phyloP scores from a whole-genome alignment of 1,284 basidiomycete species.

The Phylloporus sp. region DNA sequence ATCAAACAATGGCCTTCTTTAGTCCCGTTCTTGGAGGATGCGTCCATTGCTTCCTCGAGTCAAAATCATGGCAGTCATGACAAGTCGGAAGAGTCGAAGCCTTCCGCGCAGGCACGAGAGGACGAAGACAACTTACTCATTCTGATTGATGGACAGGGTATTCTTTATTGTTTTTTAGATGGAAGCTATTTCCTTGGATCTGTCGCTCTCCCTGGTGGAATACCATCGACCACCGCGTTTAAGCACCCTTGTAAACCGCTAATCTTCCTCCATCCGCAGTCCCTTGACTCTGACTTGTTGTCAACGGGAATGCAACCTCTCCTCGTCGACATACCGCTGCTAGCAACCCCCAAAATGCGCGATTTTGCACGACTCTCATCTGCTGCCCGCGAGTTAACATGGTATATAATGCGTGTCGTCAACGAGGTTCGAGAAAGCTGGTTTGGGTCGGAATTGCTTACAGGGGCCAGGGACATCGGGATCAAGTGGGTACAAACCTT shows the following conservation, averaged over 20 bases:
- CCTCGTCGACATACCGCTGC: slow-evolving; percentile 58
- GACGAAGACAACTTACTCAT: slow-evolving; percentile 68
- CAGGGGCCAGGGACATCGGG: slow-evolving; percentile 72
- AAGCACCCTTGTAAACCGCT: slow-evolving; percentile 51
- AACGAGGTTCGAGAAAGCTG: slow-evolving; percentile 73
- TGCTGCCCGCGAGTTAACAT: slow-evolving; percentile 68
- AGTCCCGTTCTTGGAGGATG: slow-evolving; percentile 53
- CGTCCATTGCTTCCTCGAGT: slow-evolving; percentile 57
- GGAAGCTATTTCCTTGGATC: slow-evolving; percentile 81
- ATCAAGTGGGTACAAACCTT: slow-evolving; percentile 70
- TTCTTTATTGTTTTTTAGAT: slow-evolving; percentile 71
- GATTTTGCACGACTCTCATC: slow-evolving; percentile 74
- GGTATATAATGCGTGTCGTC: slow-evolving; percentile 69
- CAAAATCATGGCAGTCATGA: slow-evolving; percentile 36
- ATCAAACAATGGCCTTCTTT: slow-evolving; percentile 74
- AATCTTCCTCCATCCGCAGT: slow-evolving; percentile 52
- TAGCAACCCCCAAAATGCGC: slow-evolving; percentile 57
- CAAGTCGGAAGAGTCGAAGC: slow-evolving; percentile 20
- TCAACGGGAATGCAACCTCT: slow-evolving; percentile 50
- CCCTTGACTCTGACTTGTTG: slow-evolving; percentile 26
- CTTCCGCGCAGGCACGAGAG: slow-evolving; percentile 25
- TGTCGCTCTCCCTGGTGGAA: slow-evolving; percentile 43
- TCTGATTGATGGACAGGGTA: slow-evolving; percentile 59
- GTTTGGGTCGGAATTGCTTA: slow-evolving; percentile 67
- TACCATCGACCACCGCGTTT: slow-evolving; percentile 46